phyloP scores from a whole-genome alignment of 306 rosid genomes.

The Trichosanthes cucumerina region DNA sequence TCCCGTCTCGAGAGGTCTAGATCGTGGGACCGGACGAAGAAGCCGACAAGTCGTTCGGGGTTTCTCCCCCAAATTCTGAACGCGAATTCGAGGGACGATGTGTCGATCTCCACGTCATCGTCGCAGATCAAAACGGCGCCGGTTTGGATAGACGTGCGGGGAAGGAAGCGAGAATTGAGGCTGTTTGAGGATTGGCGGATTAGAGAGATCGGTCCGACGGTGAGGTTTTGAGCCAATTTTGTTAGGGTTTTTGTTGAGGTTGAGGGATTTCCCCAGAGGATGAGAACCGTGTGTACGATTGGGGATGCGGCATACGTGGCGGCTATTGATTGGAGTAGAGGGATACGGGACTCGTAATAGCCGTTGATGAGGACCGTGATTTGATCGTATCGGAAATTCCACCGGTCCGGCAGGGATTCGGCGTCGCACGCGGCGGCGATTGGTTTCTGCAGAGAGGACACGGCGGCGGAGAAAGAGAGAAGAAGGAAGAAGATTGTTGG shows the following conservation, averaged over 20 bases:
- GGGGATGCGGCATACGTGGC: slow-evolving; percentile 53
- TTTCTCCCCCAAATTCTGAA: slow-evolving; percentile 43
- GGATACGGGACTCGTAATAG: slow-evolving; percentile 62
- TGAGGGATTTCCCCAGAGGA: slow-evolving; percentile 86
- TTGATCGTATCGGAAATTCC: slow-evolving; percentile 36
- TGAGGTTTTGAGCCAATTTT: slow-evolving; percentile 37
- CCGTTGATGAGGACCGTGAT: slow-evolving; percentile 79
- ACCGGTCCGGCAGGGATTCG: slow-evolving; percentile 12
- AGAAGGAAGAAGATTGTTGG: neutral
- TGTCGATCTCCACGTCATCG: slow-evolving; percentile 68
- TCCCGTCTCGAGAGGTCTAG: slow-evolving; percentile 43
- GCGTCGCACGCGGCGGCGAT: slow-evolving; percentile 27
- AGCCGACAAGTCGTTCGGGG: slow-evolving; percentile 42
- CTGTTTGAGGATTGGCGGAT: slow-evolving; percentile 40
- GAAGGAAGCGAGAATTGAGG: slow-evolving; percentile 70
- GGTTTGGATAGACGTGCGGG: slow-evolving; percentile 40
- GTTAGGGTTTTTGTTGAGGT: slow-evolving; percentile 31
- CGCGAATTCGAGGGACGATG: slow-evolving; percentile 49
- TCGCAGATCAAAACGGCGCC: slow-evolving; percentile 68
- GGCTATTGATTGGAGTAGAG: slow-evolving; percentile 61
- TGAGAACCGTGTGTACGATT: slow-evolving; percentile 49
- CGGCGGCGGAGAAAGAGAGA: slow-evolving; percentile 7
- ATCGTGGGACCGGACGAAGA: slow-evolving; percentile 78
- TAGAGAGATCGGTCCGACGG: slow-evolving; percentile 28
- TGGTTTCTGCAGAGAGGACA: slow-evolving; percentile 4